phyloP scores from a whole-genome alignment of 1,284 basidiomycete species.

The Ceraceosorus guamensis region DNA sequence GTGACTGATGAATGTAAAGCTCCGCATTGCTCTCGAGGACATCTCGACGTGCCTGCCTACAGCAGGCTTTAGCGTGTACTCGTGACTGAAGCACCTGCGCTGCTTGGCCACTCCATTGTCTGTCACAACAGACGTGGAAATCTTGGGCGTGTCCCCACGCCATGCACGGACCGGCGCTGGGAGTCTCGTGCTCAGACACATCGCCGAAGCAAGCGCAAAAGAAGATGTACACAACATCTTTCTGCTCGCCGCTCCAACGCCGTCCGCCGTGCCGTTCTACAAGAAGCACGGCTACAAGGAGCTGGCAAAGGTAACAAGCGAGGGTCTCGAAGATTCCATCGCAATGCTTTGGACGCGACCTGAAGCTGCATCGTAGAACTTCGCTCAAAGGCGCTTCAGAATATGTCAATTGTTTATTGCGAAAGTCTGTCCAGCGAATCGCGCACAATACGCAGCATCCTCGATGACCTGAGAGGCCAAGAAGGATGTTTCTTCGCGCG shows the following conservation, averaged over 20 bases:
- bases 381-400: too few species aligned
- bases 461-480: too few species aligned
- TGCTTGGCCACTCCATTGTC: background rate
- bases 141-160: background rate
- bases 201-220: background rate
- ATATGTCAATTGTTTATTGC: too few species aligned
- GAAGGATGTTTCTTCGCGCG: too few species aligned
- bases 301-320: background rate
- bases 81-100: background rate
- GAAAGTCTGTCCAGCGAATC: too few species aligned
- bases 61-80: too few species aligned
- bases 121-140: background rate
- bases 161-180: background rate
- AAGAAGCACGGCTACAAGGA: slow-evolving; percentile 1
- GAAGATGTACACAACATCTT: background rate
- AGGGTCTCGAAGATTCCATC: slow-evolving; percentile 5
- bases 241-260: slow-evolving; percentile 1
- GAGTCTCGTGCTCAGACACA: background rate
- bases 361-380: too few species aligned
- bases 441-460: too few species aligned
- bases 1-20: too few species aligned
- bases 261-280: slow-evolving; percentile 2
- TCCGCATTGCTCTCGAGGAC: too few species aligned
- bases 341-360: background rate
- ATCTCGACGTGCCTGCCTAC: too few species aligned